Percentiles rank a stretch among this genome's conserved stretches.
Conservation (phyloP, 306 rosid genomes). For the Luffa acutangula region DNA sequence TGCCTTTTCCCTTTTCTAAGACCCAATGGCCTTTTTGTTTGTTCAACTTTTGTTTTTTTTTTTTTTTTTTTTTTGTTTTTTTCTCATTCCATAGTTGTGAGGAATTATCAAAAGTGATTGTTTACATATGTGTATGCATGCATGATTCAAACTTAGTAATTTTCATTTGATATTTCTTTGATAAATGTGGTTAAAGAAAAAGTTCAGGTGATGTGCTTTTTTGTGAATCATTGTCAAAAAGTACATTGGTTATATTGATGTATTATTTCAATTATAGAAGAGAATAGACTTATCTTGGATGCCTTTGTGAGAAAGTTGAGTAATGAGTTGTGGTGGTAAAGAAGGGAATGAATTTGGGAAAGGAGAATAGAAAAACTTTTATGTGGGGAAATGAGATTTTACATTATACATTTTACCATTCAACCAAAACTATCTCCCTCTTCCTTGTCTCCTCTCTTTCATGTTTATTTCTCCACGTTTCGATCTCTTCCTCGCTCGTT, state of each 20-base stretch:
- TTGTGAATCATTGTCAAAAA: neutral
- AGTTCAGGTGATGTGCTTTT: neutral
- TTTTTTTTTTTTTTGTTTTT: too few relatives aligned
- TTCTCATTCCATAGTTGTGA: neutral
- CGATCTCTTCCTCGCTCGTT: neutral
- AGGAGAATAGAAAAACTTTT: too few relatives aligned
- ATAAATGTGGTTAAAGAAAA: neutral
- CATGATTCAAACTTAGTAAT: neutral
- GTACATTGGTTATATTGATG: neutral
- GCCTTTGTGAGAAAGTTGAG: neutral
- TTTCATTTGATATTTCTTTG: neutral
- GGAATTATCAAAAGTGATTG: neutral
- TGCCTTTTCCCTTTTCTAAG: too few relatives aligned
- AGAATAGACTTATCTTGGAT: neutral
- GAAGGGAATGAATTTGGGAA: neutral
- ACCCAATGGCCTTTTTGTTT: too few relatives aligned
- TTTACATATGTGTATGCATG: neutral
- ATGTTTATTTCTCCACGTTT: too few relatives aligned
- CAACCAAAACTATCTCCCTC: too few relatives aligned
- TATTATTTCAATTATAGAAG: neutral
- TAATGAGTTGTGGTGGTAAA: neutral
- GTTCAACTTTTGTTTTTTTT: too few relatives aligned
- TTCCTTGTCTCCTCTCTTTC: too few relatives aligned
- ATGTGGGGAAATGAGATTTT: too few relatives aligned
- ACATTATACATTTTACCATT: too few relatives aligned